A percentile compares a stretch with the other conserved stretches of the same genome.
phyloP scores from a whole-genome alignment of 495 filamentous ascomycete species.

The Physcia stellaris region DNA sequence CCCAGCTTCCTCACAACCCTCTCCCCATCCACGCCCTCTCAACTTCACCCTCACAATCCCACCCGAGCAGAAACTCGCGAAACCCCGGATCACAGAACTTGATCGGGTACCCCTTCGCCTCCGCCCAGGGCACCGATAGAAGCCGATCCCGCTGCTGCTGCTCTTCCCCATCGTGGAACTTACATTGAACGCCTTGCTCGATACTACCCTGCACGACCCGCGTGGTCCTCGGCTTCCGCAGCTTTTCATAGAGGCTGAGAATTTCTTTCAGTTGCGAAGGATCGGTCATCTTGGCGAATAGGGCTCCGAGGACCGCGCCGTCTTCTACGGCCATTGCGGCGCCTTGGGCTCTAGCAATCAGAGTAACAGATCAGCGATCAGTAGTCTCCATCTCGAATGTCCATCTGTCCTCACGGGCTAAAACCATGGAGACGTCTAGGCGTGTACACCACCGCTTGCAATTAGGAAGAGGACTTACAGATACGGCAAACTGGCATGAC shows the following conservation, averaged over 20 bases:
- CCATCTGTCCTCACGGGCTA: neutral
- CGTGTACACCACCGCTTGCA: neutral
- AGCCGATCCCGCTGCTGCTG: constrained; percentile 36
- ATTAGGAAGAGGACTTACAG: constrained; percentile 16
- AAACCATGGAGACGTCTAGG: too few species aligned
- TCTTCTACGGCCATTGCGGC: constrained; percentile 42
- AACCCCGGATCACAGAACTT: constrained; percentile 32
- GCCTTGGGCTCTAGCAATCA: constrained; percentile 28
- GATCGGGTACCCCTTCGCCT: constrained; percentile 21
- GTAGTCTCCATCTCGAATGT: neutral
- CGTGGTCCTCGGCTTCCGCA: constrained; percentile 35
- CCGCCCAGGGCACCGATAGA: too few species aligned
- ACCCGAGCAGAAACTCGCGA: constrained; percentile 32
- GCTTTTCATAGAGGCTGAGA: constrained; percentile 33
- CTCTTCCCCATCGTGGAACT: constrained; percentile 38
- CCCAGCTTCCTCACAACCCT: too few species aligned
- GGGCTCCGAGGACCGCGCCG: constrained; percentile 35
- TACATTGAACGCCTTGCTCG: constrained; percentile 34
- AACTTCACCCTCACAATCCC: constrained; percentile 32
- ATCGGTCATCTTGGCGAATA: constrained; percentile 28
- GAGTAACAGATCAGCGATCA: neutral
- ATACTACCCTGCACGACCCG: constrained; percentile 38
- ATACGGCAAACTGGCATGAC: constrained; percentile 54
- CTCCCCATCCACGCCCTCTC: constrained; percentile 25
- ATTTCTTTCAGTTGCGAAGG: constrained; percentile 26